These are phyloP conservation scores for Raphanus sativus DNA, from an alignment of 345 rosid genomes.

Conservation along the genomic window DNA sequence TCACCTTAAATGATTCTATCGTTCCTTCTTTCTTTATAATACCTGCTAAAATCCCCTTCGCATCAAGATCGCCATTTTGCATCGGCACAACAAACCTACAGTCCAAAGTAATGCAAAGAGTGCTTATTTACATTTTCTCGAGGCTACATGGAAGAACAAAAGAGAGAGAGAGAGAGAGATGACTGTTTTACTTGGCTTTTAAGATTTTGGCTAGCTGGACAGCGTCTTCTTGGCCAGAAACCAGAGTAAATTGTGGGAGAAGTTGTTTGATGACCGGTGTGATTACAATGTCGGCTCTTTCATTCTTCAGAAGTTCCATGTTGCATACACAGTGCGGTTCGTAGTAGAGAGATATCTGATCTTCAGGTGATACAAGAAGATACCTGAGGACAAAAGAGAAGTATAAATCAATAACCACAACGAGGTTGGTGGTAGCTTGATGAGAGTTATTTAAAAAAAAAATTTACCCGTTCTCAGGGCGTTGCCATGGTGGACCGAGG, in stretches of 20 bases:
- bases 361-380: constrained; percentile 54
- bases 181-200: constrained; percentile 57
- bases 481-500: constrained; percentile 98
- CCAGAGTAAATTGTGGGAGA: constrained; percentile 82
- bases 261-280: constrained; percentile 92
- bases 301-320: constrained; percentile 53
- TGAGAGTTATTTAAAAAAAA: neutral
- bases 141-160: neutral
- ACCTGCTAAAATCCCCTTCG: constrained; percentile 69
- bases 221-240: constrained; percentile 96
- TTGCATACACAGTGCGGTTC: constrained; percentile 89
- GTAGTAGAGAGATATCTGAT: constrained; percentile 70
- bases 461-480: constrained; percentile 83
- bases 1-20: constrained; percentile 74
- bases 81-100: constrained; percentile 74
- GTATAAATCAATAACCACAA: neutral
- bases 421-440: neutral
- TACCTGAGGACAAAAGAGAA: constrained; percentile 44
- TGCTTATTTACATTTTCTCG: constrained; percentile 2
- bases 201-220: constrained; percentile 77
- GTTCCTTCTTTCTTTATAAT: constrained; percentile 71
- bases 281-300: constrained; percentile 75
- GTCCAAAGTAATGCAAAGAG: constrained; percentile 12
- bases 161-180: neutral
- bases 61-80: constrained; percentile 89